Conservation (phyloP, 257 asterid species). For the Cynanchum wilfordii region DNA sequence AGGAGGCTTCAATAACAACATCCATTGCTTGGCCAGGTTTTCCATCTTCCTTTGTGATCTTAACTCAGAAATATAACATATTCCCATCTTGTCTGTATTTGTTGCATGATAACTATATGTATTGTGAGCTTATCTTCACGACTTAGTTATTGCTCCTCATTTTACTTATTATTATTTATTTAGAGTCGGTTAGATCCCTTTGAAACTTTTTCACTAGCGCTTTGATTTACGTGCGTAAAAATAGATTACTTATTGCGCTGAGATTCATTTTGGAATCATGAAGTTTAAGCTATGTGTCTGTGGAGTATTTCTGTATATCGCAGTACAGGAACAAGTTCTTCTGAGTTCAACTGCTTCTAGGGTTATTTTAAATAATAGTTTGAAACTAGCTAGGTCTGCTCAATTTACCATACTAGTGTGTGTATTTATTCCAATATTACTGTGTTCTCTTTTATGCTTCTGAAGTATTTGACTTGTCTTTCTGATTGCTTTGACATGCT, state of each 20-base stretch:
- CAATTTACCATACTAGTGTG: neutral
- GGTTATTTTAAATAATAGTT: neutral
- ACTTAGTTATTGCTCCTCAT: neutral
- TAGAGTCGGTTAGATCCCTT: neutral
- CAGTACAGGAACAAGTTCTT: neutral
- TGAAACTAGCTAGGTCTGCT: neutral
- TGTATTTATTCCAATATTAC: neutral
- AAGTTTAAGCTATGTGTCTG: neutral
- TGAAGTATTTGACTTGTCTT: neutral
- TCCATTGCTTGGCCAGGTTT: constrained; percentile 90
- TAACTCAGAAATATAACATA: neutral
- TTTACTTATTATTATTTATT: neutral
- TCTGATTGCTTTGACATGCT: neutral
- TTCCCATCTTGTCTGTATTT: neutral
- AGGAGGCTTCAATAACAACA: constrained; percentile 92
- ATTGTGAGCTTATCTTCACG: neutral
- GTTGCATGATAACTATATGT: neutral
- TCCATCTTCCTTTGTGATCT: constrained; percentile 8
- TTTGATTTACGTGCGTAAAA: neutral
- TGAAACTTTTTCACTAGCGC: neutral
- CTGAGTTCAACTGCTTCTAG: neutral
- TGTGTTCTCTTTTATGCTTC: neutral
- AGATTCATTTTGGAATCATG: neutral
- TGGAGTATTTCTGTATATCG: neutral
- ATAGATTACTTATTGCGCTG: neutral